phyloP scores from a whole-genome alignment of 2,329 filamentous ascomycete genomes.

The Paraphoma sp. region DNA sequence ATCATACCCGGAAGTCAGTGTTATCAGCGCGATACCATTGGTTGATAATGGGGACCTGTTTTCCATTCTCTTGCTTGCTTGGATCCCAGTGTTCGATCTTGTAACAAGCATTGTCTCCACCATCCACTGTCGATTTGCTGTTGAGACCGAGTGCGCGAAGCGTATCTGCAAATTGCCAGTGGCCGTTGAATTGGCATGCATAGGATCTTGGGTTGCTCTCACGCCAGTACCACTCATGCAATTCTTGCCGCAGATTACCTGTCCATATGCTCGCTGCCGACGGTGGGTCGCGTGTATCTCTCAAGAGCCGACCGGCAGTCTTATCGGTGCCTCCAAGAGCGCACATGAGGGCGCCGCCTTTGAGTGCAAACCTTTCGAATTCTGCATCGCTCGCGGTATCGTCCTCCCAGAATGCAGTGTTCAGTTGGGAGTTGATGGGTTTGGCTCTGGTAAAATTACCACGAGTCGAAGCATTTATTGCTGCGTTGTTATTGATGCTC shows the following conservation, averaged over 20 bases:
- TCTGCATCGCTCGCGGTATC: slow-evolving; percentile 13
- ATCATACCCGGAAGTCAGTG: slow-evolving; percentile 13
- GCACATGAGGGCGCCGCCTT: slow-evolving; percentile 20
- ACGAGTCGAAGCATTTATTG: background rate
- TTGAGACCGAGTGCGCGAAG: slow-evolving; percentile 14
- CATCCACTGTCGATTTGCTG: slow-evolving; percentile 8
- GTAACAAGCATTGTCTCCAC: slow-evolving; percentile 21
- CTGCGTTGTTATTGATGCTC: too few species aligned
- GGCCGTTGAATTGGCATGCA: slow-evolving; percentile 13
- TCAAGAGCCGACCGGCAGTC: slow-evolving; percentile 14
- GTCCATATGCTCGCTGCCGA: slow-evolving; percentile 23
- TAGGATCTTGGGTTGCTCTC: slow-evolving; percentile 5
- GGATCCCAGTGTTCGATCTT: slow-evolving; percentile 23
- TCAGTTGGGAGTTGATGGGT: background rate
- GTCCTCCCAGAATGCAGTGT: slow-evolving; percentile 15
- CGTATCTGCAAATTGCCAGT: slow-evolving; percentile 15
- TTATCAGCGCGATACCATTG: slow-evolving; percentile 26
- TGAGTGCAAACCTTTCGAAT: slow-evolving; percentile 13
- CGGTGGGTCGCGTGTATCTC: slow-evolving; percentile 18
- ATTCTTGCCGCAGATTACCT: slow-evolving; percentile 15
- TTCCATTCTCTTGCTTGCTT: slow-evolving; percentile 5
- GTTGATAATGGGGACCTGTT: slow-evolving; percentile 10
- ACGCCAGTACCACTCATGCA: slow-evolving; percentile 25
- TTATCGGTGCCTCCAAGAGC: slow-evolving; percentile 15
- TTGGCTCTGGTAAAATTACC: background rate